Percentiles rank a stretch among this genome's conserved stretches.
phyloP scores from a whole-genome alignment of 495 filamentous ascomycete genomes.

The Penicillium ochrochloron region DNA sequence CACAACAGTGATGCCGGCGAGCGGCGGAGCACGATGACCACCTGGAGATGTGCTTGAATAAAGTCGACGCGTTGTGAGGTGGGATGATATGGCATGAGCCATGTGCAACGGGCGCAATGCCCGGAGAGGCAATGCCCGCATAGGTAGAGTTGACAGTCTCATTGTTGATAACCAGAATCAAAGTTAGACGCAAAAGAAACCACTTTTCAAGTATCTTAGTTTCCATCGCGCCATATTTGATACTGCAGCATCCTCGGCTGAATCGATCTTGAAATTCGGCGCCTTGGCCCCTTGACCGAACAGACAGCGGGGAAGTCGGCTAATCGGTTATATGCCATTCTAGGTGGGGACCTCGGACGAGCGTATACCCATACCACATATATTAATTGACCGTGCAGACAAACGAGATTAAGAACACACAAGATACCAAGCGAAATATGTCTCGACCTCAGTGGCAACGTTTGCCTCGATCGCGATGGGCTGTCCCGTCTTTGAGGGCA shows the following conservation, averaged over 20 bases:
- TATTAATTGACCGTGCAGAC: not conserved
- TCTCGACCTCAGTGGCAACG: constrained; percentile 23
- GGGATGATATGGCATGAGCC: not conserved
- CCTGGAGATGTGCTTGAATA: constrained; percentile 20
- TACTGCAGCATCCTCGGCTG: not conserved
- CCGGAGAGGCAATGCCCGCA: too few relatives aligned
- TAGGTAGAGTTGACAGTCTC: not conserved
- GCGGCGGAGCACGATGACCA: constrained; percentile 33
- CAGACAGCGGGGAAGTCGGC: constrained; percentile 18
- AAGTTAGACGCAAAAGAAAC: not conserved
- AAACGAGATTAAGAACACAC: not conserved
- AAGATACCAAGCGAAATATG: constrained; percentile 13
- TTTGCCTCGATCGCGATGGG: constrained; percentile 18
- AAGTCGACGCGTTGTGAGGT: constrained; percentile 1
- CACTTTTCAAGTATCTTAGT: not conserved
- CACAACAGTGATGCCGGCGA: constrained; percentile 54
- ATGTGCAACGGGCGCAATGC: not conserved
- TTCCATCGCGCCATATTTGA: not conserved
- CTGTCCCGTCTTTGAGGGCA: not conserved
- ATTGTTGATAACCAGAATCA: not conserved
- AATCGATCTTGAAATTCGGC: not conserved
- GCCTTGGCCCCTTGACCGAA: not conserved
- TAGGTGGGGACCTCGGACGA: not conserved
- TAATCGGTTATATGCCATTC: constrained; percentile 18
- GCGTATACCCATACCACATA: not conserved